These are phyloP conservation scores for Dryas octopetala DNA, from an alignment of 306 rosid genomes.

Conservation along the genomic window DNA sequence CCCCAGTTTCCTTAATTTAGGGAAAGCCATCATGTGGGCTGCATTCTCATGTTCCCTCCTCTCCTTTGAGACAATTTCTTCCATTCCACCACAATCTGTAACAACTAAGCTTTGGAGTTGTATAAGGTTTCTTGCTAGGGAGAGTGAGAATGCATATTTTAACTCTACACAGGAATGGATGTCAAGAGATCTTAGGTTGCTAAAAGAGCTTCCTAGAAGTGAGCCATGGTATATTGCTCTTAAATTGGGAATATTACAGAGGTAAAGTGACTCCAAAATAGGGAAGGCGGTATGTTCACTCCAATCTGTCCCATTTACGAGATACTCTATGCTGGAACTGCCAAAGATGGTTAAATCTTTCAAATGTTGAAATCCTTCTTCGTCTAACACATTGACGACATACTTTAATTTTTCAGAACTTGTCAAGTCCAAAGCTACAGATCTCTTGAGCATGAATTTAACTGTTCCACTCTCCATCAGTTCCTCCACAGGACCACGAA, in stretches of 20 bases:
- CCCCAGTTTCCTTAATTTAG: neutral
- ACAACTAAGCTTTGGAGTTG: neutral
- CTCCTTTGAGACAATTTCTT: neutral
- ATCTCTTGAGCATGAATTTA: neutral
- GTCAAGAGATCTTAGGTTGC: neutral
- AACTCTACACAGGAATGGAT: rapidly evolving
- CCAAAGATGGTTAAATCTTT: rapidly evolving
- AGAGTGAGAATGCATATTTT: neutral
- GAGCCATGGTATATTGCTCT: neutral
- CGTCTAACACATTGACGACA: neutral
- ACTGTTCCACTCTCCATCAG: neutral
- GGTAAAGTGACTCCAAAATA: rapidly evolving
- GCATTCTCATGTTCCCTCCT: neutral
- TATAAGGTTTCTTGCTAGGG: neutral
- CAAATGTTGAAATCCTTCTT: neutral
- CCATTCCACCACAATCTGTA: rapidly evolving
- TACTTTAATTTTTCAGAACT: rapidly evolving
- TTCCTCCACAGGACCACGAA: neutral
- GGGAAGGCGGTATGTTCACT: neutral
- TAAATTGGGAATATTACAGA: rapidly evolving
- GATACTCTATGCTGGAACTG: neutral
- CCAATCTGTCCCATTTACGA: neutral
- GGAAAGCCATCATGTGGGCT: neutral
- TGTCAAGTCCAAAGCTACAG: neutral
- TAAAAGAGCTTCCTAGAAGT: neutral